phyloP scores from a whole-genome alignment of 768 basidiomycete genomes.

The Pleurotus tuoliensis region DNA sequence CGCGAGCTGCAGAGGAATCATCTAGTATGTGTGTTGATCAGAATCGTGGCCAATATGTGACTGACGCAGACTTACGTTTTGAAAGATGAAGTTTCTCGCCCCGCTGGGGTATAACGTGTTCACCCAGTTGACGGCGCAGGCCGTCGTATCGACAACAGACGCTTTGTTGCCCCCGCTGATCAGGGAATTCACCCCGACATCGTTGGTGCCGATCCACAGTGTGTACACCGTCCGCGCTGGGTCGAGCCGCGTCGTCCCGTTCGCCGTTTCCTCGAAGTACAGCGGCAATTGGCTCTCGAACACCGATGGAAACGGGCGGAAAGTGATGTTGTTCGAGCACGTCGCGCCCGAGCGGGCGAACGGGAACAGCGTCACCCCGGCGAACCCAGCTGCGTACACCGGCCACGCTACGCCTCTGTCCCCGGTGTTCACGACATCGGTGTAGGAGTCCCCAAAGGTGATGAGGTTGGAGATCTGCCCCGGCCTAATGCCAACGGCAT shows the following conservation, averaged over 20 bases:
- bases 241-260: conserved; percentile 18
- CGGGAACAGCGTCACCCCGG: conserved; percentile 34
- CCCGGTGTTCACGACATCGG: conserved; percentile 29
- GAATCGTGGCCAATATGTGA: too few species aligned
- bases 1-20: conserved; percentile 37
- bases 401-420: conserved; percentile 37
- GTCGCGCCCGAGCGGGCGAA: conserved; percentile 44
- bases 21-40: conserved; percentile 17
- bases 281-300: conserved; percentile 35
- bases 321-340: conserved; percentile 41
- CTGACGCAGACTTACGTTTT: conserved; percentile 34
- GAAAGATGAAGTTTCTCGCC: conserved; percentile 46
- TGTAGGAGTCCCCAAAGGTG: conserved; percentile 49
- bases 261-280: conserved; percentile 25
- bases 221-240: conserved; percentile 41
- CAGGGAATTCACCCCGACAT: conserved; percentile 37
- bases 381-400: conserved; percentile 37
- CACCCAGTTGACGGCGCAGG: conserved; percentile 40
- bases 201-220: conserved; percentile 52
- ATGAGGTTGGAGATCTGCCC: conserved; percentile 40
- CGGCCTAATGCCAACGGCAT: not conserved
- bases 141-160: conserved; percentile 38
- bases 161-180: conserved; percentile 32
- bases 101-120: conserved; percentile 37
- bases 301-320: conserved; percentile 34